A percentile compares a stretch with the other conserved stretches of the same genome.
These are phyloP conservation scores for Microstegium vimineum DNA, from an alignment of 176 grass and related monocot genomes.

Conservation along the genomic window DNA sequence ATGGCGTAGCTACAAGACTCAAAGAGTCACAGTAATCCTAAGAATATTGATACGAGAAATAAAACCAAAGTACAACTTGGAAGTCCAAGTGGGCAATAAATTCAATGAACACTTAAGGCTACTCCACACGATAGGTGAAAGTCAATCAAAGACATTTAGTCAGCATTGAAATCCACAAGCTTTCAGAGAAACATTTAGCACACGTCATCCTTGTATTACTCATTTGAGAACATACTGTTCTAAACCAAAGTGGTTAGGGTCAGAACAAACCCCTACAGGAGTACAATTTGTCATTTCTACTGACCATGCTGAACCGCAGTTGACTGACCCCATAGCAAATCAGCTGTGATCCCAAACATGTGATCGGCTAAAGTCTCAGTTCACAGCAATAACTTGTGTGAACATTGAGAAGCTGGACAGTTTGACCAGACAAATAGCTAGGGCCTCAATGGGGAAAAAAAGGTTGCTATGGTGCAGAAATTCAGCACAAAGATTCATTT, in stretches of 20 bases:
- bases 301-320: neutral
- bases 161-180: too few relatives aligned
- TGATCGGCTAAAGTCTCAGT: neutral
- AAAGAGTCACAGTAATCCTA: neutral
- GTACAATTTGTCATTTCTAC: neutral
- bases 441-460: neutral
- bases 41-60: neutral
- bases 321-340: neutral
- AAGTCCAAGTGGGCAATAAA: neutral
- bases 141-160: neutral
- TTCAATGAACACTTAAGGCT: slow-evolving; percentile 13
- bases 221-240: neutral
- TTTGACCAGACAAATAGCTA: neutral
- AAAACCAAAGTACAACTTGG: neutral
- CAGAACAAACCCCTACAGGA: neutral
- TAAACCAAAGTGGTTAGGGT: neutral
- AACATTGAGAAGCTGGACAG: neutral
- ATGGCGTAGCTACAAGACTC: neutral
- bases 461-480: neutral
- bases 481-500: neutral
- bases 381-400: neutral
- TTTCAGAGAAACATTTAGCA: neutral
- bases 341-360: neutral
- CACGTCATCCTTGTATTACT: neutral
- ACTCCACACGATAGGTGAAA: neutral